phyloP scores from a whole-genome alignment of 139 green algal species.

The Raphidocelis subcapitata region DNA sequence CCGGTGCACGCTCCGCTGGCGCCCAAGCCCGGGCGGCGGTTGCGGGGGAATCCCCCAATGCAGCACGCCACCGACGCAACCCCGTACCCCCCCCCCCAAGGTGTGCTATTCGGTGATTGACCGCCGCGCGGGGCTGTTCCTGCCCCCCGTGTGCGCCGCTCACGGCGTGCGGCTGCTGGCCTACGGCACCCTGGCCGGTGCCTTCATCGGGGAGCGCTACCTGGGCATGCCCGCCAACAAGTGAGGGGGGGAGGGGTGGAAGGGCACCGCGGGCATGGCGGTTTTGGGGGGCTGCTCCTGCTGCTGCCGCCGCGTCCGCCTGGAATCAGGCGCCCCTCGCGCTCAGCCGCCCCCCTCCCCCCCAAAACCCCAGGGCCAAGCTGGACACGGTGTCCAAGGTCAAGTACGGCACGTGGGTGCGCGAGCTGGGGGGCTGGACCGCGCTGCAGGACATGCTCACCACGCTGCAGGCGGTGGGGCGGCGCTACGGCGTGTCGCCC shows the following conservation, averaged over 20 bases:
- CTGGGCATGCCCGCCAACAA: constrained; percentile 13
- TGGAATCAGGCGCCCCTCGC: background rate
- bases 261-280: background rate
- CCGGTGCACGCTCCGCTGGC: no score
- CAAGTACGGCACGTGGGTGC: constrained; percentile 15
- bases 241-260: background rate
- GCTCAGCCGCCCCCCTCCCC: background rate
- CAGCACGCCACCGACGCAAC: no score
- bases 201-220: constrained; percentile 16
- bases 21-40: no score
- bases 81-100: no score
- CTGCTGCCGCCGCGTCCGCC: background rate
- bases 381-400: constrained; percentile 31
- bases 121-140: constrained; percentile 20
- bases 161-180: constrained; percentile 12
- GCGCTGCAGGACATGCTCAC: constrained; percentile 8
- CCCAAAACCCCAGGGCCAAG: constrained; percentile 7
- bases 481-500: constrained; percentile 10
- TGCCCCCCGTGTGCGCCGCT: constrained; percentile 13
- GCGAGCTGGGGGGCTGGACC: constrained; percentile 22
- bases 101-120: constrained; percentile 26
- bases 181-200: constrained; percentile 18
- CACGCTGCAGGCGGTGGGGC: constrained; percentile 10
- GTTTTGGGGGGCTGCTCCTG: background rate
- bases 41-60: no score